phyloP scores from a whole-genome alignment of 2,329 filamentous ascomycete genomes.

The Trichoderma koningiopsis region DNA sequence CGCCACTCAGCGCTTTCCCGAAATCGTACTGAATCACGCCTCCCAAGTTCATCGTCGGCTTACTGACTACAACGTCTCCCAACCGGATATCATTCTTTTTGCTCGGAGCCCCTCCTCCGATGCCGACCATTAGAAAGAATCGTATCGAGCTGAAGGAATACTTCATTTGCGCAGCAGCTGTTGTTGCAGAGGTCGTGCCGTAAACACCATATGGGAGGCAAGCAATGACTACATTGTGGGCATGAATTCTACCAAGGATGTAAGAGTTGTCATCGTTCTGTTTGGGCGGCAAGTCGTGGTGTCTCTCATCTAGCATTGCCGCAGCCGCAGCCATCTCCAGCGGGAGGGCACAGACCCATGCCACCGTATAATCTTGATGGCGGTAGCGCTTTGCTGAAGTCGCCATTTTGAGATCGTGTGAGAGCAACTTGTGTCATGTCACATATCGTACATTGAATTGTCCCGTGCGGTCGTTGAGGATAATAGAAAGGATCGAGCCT shows the following conservation, averaged over 20 bases:
- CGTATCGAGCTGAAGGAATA: conserved; percentile 27
- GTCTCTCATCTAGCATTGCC: conserved; percentile 37
- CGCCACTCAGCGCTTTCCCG: neutral
- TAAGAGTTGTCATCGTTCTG: conserved; percentile 31
- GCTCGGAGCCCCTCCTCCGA: conserved; percentile 1
- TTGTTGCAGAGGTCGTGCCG: conserved; percentile 6
- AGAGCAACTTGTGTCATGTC: neutral
- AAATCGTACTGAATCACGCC: conserved; percentile 14
- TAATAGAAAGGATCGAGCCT: neutral
- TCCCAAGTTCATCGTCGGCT: neutral
- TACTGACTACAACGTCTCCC: conserved; percentile 5
- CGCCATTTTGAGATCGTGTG: neutral
- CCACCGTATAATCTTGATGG: conserved; percentile 35
- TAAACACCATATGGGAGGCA: neutral
- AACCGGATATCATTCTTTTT: neutral
- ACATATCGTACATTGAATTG: neutral
- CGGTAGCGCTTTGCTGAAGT: neutral
- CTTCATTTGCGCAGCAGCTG: conserved; percentile 22
- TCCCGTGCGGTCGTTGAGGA: neutral
- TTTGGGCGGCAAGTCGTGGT: conserved; percentile 21
- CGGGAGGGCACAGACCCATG: conserved; percentile 39
- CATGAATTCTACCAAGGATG: conserved; percentile 32
- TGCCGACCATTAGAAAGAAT: conserved; percentile 12
- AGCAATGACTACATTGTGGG: conserved; percentile 27
- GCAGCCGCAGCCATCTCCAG: conserved; percentile 36